Conservation (phyloP, 768 basidiomycete genomes). For the Gautieria morchelliformis region DNA sequence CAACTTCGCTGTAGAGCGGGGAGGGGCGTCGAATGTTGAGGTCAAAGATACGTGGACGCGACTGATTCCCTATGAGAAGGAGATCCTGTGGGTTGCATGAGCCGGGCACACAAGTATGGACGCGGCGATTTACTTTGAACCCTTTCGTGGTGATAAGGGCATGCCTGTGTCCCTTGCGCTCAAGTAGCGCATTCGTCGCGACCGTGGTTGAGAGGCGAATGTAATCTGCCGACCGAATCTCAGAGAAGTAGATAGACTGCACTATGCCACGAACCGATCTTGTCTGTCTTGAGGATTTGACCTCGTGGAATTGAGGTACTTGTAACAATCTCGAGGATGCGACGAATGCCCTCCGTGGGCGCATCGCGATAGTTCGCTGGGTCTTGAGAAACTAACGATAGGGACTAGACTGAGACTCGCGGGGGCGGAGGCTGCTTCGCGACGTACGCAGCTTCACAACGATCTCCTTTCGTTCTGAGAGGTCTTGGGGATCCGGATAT, state of each 20-base stretch:
- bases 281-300: constrained; percentile 57
- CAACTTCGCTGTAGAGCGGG: constrained; percentile 67
- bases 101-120: neutral
- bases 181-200: constrained; percentile 91
- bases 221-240: constrained; percentile 48
- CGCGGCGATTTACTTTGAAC: constrained; percentile 40
- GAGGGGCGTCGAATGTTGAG: constrained; percentile 74
- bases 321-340: constrained; percentile 72
- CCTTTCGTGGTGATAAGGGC: constrained; percentile 87
- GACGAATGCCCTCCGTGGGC: constrained; percentile 86
- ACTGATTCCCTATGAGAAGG: constrained; percentile 88
- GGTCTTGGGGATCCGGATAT: constrained; percentile 61
- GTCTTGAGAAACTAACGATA: constrained; percentile 71
- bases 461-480: constrained; percentile 55
- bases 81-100: constrained; percentile 43
- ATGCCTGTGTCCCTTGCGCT: constrained; percentile 88
- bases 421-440: neutral
- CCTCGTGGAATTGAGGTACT: constrained; percentile 62
- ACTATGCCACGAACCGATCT: constrained; percentile 50
- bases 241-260: neutral
- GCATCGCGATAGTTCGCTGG: constrained; percentile 83
- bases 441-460: constrained; percentile 82
- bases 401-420: neutral
- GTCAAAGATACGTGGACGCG: constrained; percentile 91
- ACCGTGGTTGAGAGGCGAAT: constrained; percentile 91